Evolutionary conservation across 345 rosid species (phyloP).

Genomic region (Angophora floribunda): DNA sequence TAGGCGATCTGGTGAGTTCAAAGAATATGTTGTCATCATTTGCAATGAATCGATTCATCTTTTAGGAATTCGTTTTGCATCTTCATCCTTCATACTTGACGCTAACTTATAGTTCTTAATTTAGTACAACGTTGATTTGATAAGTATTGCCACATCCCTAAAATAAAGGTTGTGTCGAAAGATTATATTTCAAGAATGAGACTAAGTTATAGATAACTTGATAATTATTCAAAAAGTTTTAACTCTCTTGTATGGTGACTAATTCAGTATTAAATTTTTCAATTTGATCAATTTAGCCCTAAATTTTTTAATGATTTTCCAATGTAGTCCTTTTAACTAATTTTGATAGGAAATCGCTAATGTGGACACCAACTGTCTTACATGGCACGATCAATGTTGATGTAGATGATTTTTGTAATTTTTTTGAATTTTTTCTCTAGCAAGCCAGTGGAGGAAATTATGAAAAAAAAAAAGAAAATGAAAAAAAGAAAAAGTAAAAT

Average conservation of each 20-base stretch:
- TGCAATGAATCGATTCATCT: background rate
- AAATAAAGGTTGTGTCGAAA: background rate
- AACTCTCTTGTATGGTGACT: background rate
- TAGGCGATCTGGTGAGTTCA: background rate
- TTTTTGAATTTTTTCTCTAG: background rate
- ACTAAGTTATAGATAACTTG: too few relatives aligned
- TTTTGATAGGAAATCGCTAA: background rate
- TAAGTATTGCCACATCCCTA: background rate
- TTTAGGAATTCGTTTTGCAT: background rate
- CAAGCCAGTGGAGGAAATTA: accelerated
- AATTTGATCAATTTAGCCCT: too few relatives aligned
- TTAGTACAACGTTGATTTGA: background rate
- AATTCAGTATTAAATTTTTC: too few relatives aligned
- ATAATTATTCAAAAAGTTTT: too few relatives aligned
- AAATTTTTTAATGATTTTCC: too few relatives aligned
- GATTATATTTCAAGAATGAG: background rate
- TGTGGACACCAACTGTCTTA: too few relatives aligned
- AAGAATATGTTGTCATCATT: background rate
- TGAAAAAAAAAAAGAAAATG: background rate
- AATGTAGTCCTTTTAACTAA: too few relatives aligned
- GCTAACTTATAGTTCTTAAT: background rate
- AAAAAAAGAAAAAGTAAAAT: background rate
- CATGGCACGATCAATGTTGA: accelerated
- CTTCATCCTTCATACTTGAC: background rate
- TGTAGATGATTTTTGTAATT: background rate